Evolutionary conservation across 208 protist genomes (phyloP).

Genomic region (Angomonas desouzai): DNA sequence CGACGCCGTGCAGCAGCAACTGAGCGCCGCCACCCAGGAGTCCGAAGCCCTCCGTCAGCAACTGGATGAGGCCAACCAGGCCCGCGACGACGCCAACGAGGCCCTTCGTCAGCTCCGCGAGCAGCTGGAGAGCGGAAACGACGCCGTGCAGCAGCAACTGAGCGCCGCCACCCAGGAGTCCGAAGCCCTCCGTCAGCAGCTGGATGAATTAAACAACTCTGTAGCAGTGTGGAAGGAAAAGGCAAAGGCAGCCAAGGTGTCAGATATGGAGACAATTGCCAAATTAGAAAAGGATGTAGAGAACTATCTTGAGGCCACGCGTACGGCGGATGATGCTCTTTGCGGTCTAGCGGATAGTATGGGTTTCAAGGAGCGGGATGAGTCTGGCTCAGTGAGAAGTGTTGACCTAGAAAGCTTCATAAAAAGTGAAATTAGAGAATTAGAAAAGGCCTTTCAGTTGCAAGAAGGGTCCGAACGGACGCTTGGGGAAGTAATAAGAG

Average conservation of each 20-base stretch:
- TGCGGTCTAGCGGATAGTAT: background rate
- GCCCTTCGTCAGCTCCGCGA: conserved; percentile 9
- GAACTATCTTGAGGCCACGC: background rate
- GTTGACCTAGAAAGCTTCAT: background rate
- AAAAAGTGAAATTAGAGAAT: background rate
- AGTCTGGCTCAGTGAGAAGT: background rate
- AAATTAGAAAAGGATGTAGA: conserved; percentile 6
- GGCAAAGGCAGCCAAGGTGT: conserved; percentile 41
- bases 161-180: conserved; percentile 7
- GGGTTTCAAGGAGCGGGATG: background rate
- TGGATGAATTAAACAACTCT: conserved; percentile 7
- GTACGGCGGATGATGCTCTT: background rate
- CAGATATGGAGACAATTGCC: conserved; percentile 25
- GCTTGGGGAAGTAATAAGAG: background rate
- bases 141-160: conserved; percentile 12
- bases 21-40: conserved; percentile 7
- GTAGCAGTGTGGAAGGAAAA: conserved; percentile 58
- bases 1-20: background rate
- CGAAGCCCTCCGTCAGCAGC: conserved; percentile 9
- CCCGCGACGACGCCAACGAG: background rate
- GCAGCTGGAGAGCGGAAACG: conserved; percentile 12
- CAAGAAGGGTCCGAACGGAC: background rate
- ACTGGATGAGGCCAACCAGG: conserved; percentile 4
- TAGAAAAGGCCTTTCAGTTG: background rate
- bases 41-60: conserved; percentile 8